phyloP scores from a whole-genome alignment of 2,329 filamentous ascomycete species.

The Microdochium nivale region DNA sequence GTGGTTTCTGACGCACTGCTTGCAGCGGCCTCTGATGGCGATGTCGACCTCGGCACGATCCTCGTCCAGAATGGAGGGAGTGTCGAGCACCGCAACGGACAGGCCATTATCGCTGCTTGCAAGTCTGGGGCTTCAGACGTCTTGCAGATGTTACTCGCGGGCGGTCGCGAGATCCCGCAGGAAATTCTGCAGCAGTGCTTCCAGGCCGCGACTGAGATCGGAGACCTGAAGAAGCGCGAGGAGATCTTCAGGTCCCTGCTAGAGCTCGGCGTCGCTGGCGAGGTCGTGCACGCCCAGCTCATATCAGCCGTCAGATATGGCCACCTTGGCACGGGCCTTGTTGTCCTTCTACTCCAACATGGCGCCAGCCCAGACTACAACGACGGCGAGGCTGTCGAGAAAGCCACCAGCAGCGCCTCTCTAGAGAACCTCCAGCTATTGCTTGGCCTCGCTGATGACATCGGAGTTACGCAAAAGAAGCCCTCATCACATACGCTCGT shows the following conservation, averaged over 20 bases:
- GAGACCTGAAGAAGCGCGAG: slow-evolving; percentile 38
- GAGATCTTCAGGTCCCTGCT: slow-evolving; percentile 43
- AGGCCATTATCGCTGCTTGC: slow-evolving; percentile 46
- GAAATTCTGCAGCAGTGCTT: slow-evolving; percentile 41
- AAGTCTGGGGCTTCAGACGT: slow-evolving; percentile 40
- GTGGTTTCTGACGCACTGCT: slow-evolving; percentile 41
- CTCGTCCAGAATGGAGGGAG: slow-evolving; percentile 43
- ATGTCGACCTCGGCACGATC: slow-evolving; percentile 39
- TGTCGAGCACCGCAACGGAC: slow-evolving; percentile 40
- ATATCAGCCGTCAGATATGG: slow-evolving; percentile 43
- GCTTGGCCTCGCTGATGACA: slow-evolving; percentile 32
- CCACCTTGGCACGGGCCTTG: slow-evolving; percentile 35
- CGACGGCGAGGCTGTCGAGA: slow-evolving; percentile 45
- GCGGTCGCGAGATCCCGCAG: slow-evolving; percentile 27
- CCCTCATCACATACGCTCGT: slow-evolving; percentile 38
- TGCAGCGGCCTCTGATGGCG: slow-evolving; percentile 42
- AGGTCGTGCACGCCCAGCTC: slow-evolving; percentile 43
- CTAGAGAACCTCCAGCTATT: slow-evolving; percentile 41
- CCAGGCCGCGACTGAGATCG: slow-evolving; percentile 44
- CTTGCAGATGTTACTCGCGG: slow-evolving; percentile 38
- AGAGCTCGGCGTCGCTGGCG: slow-evolving; percentile 37
- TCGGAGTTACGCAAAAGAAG: slow-evolving; percentile 32
- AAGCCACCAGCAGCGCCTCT: slow-evolving; percentile 42
- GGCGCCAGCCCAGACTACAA: slow-evolving; percentile 49
- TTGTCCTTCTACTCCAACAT: slow-evolving; percentile 39